Evolutionary conservation across 2,329 filamentous ascomycete genomes (phyloP).

Genomic region (Pestalotiopsis fici): DNA sequence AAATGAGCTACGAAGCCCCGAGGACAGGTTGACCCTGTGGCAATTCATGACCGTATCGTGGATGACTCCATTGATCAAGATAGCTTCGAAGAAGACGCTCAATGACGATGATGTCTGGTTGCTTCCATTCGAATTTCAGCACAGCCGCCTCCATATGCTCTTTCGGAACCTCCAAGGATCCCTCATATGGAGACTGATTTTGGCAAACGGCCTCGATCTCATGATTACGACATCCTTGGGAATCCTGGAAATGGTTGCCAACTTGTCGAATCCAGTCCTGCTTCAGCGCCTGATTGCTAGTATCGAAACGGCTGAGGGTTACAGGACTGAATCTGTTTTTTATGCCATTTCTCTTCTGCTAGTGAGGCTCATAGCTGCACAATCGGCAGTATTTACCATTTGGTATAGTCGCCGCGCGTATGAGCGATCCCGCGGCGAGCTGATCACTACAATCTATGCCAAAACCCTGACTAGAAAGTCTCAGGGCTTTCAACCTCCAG

Average conservation of each 20-base stretch:
- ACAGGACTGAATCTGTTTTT: slow-evolving; percentile 59
- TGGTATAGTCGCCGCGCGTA: slow-evolving; percentile 88
- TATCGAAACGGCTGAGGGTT: slow-evolving; percentile 55
- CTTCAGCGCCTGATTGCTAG: slow-evolving; percentile 71
- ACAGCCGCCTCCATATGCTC: slow-evolving; percentile 69
- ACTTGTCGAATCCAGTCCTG: slow-evolving; percentile 65
- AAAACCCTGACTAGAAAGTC: slow-evolving; percentile 71
- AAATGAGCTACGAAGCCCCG: slow-evolving; percentile 65
- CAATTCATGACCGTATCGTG: slow-evolving; percentile 85
- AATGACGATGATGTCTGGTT: slow-evolving; percentile 82
- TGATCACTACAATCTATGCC: slow-evolving; percentile 83
- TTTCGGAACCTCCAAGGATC: slow-evolving; percentile 75
- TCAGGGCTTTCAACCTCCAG: slow-evolving; percentile 39
- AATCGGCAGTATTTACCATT: slow-evolving; percentile 67
- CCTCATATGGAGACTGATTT: slow-evolving; percentile 68
- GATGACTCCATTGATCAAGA: slow-evolving; percentile 72
- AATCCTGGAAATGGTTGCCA: slow-evolving; percentile 58
- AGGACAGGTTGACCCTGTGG: slow-evolving; percentile 78
- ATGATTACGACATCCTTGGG: slow-evolving; percentile 66
- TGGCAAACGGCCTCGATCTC: slow-evolving; percentile 80
- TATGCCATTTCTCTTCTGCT: slow-evolving; percentile 66
- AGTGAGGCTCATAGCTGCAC: slow-evolving; percentile 61
- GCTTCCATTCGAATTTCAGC: slow-evolving; percentile 80
- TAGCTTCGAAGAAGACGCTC: slow-evolving; percentile 66
- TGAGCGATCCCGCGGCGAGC: slow-evolving; percentile 80